Base-by-base conservation (phyloP, 306 rosid species). In the Quercus berberidifolia region DNA sequence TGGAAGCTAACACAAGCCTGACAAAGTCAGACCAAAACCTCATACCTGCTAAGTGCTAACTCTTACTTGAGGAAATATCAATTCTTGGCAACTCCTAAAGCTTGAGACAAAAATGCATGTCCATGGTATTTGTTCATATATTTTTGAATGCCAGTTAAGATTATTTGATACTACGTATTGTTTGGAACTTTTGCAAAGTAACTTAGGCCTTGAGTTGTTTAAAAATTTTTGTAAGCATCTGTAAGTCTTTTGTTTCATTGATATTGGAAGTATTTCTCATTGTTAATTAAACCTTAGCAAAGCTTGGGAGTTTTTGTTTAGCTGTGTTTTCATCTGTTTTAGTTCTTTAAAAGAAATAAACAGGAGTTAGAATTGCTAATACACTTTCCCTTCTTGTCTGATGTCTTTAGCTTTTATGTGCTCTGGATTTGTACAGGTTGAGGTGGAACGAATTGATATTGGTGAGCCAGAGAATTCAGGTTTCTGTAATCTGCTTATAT, bases 361-460 rank as follows among this genome's bases (percentile, higher is more conserved):
- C 57, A 67, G 69, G 19, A 79, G 69, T 63, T 17, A 65, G 76
- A 56, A 60, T 62, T 69, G n/a, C 49, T 58, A 51, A 71, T 76
- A 19, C 73, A 17, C 78, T 56, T 23, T 71, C 20, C 51, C 12
- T 76, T 51, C 56, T 41, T 41, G 23, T 35, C 19, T 54, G 25
- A 59, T 72, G 20, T 52, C 73, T 71, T 59, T 31, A 73, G 52
- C 74, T 56, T 62, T 55, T 78, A 38, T 69, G 58, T 82, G 64
- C 33, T 4, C n/a, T 49, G 56, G 52, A 76, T 84, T 59, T 78
- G 49, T 54, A 23, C 90, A 95, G 98, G 91, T 95, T 83, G 98
- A 95, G 87, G 96, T 95, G 86, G 99, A 95, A 33, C 85, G 90
- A 14, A 95, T 92, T 71, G 99, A 92, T 79, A 84, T 90, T 69